Evolutionary conservation across 2,329 filamentous ascomycete species (phyloP), one percentile per base, ranked within the genome.

Genomic region (Colletotrichum sp.): DNA sequence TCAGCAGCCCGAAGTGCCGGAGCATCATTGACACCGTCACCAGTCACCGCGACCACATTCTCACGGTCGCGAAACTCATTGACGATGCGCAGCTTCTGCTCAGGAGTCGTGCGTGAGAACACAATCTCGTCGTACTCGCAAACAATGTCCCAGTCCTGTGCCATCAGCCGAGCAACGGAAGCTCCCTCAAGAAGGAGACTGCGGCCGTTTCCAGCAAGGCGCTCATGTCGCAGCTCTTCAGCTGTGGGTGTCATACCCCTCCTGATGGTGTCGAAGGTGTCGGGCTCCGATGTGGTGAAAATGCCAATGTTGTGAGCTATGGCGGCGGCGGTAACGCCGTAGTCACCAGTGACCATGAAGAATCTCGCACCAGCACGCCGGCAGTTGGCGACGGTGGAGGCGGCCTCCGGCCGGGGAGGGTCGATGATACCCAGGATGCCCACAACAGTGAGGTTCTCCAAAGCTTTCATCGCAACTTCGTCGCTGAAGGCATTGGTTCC

Each of bases 61-160:
- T 52, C 44, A 2, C 44, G 44, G 44, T 52, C 44, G 10, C 44
- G 92, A 26, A 95, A 88, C 64, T 92, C 92, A 72, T 92, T 90
- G 62, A 95, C 94, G 87, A 95, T 95, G 57, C 92, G 90, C 9
- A 94, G 91, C 80, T 95, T 95, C 49, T 93, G 94, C 72, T 92
- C 89, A 0, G 93, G 93, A 0, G 92, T 92, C 71, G 93, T 94
- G 24, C 93, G 89, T 13, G 44, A 21, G 44, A 52, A 52, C 0
- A 52, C 44, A 52, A 52, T 52, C n/a, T 52, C 55, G 26, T 59
- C 55, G 16, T 59, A 59, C 24, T 59, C 55, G 24, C 24, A 59
- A 3, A 59, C 55, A 28, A 59, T 3, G 8, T 59, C 44, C 44
- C 44, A 52, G n/a, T 52, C 44, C 6, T 52, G n/a, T 8, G 44